Conservation (phyloP, 2,329 filamentous ascomycete genomes). For the Balansia obtecta region DNA sequence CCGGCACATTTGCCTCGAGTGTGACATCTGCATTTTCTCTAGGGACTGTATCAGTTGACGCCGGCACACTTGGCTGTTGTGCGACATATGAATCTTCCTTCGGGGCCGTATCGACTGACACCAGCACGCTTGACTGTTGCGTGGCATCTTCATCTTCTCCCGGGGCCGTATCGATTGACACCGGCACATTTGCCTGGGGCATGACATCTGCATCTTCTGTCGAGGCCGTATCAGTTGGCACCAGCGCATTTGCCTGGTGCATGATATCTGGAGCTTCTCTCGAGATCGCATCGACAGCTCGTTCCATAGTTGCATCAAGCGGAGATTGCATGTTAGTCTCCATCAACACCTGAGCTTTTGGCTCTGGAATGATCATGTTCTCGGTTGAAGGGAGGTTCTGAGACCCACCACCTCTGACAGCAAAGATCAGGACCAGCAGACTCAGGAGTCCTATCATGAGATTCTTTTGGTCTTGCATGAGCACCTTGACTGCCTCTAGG, state of each 20-base stretch:
- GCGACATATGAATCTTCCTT: too few species aligned
- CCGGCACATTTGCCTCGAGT: constrained; percentile 3
- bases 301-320: background rate
- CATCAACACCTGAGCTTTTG: background rate
- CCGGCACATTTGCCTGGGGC: constrained; percentile 3
- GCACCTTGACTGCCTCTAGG: constrained; percentile 38
- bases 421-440: constrained; percentile 39
- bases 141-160: constrained; percentile 12
- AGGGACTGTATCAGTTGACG: constrained; percentile 9
- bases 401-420: constrained; percentile 21
- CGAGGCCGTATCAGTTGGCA: constrained; percentile 16
- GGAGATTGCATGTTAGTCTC: background rate
- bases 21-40: constrained; percentile 12
- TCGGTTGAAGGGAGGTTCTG: constrained; percentile 5
- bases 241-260: too few species aligned
- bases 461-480: constrained; percentile 47
- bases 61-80: background rate
- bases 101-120: constrained; percentile 11
- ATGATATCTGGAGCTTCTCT: constrained; percentile 11
- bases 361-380: background rate
- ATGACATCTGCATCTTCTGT: constrained; percentile 12
- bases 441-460: constrained; percentile 42
- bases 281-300: constrained; percentile 12
- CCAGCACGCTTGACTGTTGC: constrained; percentile 3
- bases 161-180: constrained; percentile 9